Base-by-base conservation (phyloP, 2,329 filamentous ascomycete genomes). In the Aspergillus neoniger region DNA sequence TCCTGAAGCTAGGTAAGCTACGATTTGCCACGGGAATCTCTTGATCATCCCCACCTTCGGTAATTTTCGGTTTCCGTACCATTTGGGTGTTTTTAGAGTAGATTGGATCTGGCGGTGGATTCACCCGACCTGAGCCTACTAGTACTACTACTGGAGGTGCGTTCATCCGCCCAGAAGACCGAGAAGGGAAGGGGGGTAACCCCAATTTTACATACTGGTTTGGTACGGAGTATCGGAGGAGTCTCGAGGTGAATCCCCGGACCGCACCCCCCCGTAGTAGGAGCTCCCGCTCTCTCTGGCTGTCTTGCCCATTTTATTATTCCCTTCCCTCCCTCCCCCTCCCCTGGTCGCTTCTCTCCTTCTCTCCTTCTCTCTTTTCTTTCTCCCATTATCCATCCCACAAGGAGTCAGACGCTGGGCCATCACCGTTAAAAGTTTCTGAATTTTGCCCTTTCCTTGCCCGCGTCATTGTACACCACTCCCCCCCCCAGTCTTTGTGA, bases 401-500 rank as follows among this genome's bases (percentile, higher is more conserved):
- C 39, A 30, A 56, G 50, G 54, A 64, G 57, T 49, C 36, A 64
- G 66, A 69, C 68, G 65, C 64, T 63, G 68, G 67, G 68, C 63
- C 62, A 60, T 64, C 61, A 59, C 50, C 32, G 15, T 36, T 56
- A 47, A 48, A 47, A 41, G 38, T 44, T 30, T 39, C 55, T 50
- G 61, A 59, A 41, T 57, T 49, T 59, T 52, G 48, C 57, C 44
- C 59, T 53, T 62, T 61, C 59, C 60, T 57, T 61, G 58, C 65
- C 66, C 65, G 63, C 66, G 62, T 65, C 70, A 36, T 36, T 36
- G 32, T 36, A 36, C 12, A 36, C 60, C 67, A 59, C 57, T 67
- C 55, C 66, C 67, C 58, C 25, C 21, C 43, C n/a, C n/a, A n/a
- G 50, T 21, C 54, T 55, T 47, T 48, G 68, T 73, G 71, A 73